phyloP scores from a whole-genome alignment of 2,329 filamentous ascomycete species.

The Colletotrichum sp. region DNA sequence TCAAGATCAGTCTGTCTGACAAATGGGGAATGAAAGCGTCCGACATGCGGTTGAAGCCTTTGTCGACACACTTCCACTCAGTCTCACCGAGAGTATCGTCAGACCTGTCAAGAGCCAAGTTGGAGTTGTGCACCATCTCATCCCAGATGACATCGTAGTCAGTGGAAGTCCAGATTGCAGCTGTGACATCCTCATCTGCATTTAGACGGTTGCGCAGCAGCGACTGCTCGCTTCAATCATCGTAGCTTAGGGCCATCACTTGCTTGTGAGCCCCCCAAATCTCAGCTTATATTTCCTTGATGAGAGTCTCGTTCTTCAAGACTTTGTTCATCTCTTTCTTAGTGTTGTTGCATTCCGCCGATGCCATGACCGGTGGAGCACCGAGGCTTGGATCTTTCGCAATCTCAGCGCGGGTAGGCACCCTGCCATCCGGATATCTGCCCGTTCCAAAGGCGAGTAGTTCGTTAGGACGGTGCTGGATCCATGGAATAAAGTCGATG shows the following conservation, averaged over 20 bases:
- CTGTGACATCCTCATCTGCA: conserved; percentile 54
- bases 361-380: conserved; percentile 28
- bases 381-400: conserved; percentile 46
- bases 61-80: conserved; percentile 24
- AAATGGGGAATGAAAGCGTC: conserved; percentile 67
- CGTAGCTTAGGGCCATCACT: conserved; percentile 51
- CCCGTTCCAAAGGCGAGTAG: conserved; percentile 52
- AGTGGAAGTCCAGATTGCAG: conserved; percentile 36
- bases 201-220: conserved; percentile 48
- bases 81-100: conserved; percentile 27
- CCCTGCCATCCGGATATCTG: conserved; percentile 54
- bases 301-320: background rate
- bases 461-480: conserved; percentile 57
- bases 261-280: conserved; percentile 46
- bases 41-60: conserved; percentile 58
- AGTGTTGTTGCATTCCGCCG: conserved; percentile 27
- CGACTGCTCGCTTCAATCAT: conserved; percentile 57
- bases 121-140: conserved; percentile 36
- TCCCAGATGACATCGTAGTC: conserved; percentile 39
- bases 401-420: conserved; percentile 56
- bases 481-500: conserved; percentile 68
- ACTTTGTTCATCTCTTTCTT: conserved; percentile 30
- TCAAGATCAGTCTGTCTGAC: conserved; percentile 59
- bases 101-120: conserved; percentile 33
- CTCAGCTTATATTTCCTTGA: conserved; percentile 40